Conservation (phyloP, 2,329 filamentous ascomycete species). For the Aureobasidium subglaciale region DNA sequence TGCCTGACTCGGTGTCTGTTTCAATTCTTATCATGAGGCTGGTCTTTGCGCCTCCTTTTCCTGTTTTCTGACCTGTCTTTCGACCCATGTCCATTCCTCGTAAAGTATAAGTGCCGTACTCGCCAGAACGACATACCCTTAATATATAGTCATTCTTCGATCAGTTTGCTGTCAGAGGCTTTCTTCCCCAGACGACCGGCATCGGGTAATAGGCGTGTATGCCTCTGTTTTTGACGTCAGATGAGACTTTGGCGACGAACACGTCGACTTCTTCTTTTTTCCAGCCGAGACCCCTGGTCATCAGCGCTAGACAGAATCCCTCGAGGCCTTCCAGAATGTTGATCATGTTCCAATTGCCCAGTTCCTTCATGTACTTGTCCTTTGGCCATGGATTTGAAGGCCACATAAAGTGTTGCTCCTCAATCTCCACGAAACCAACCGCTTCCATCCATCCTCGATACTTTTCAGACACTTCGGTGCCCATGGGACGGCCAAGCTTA, state of each 20-base stretch:
- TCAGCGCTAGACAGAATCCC: conserved; percentile 36
- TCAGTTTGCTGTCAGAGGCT: conserved; percentile 20
- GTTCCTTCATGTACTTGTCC: conserved; percentile 43
- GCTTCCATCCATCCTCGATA: conserved; percentile 34
- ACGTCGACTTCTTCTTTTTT: conserved; percentile 38
- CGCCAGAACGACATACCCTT: not conserved
- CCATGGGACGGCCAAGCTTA: conserved; percentile 36
- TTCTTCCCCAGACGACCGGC: conserved; percentile 31
- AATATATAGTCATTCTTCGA: not conserved
- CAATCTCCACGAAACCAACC: conserved; percentile 39
- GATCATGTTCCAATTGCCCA: conserved; percentile 40
- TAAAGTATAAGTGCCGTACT: not conserved
- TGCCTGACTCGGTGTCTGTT: conserved; percentile 9
- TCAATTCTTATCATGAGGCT: not conserved
- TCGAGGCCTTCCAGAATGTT: conserved; percentile 37
- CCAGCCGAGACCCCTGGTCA: conserved; percentile 38
- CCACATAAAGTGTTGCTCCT: conserved; percentile 35
- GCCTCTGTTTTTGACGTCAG: conserved; percentile 28
- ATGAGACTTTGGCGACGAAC: conserved; percentile 30
- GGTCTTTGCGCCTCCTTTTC: not conserved
- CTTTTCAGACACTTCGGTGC: conserved; percentile 31
- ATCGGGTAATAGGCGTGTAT: conserved; percentile 34
- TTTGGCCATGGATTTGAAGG: conserved; percentile 41
- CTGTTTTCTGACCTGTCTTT: not conserved
- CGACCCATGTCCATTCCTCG: not conserved